A percentile compares a stretch with the other conserved stretches of the same genome.
phyloP scores from a whole-genome alignment of 768 basidiomycete species.

The Pisolithus marmoratus region DNA sequence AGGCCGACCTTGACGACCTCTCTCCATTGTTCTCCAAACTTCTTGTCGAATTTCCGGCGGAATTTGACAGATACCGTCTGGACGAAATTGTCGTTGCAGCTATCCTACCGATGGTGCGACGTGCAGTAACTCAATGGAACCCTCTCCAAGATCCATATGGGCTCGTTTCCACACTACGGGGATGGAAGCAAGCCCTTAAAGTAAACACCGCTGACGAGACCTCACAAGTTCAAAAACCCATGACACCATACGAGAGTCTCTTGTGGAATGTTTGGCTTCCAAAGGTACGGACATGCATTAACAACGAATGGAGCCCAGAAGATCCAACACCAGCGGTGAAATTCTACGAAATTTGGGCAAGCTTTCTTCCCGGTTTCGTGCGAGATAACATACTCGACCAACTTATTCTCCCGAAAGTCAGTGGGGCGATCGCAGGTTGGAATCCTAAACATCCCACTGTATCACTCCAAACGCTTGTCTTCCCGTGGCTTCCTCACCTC shows the following conservation, averaged over 20 bases:
- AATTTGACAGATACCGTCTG: constrained; percentile 73
- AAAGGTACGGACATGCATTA: constrained; percentile 86
- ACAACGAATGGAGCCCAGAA: constrained; percentile 88
- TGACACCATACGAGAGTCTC: constrained; percentile 95
- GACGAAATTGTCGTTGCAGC: constrained; percentile 95
- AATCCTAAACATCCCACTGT: constrained; percentile 51
- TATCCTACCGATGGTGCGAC: constrained; percentile 73
- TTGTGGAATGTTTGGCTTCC: constrained; percentile 96
- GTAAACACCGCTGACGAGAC: constrained; percentile 43
- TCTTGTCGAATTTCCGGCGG: constrained; percentile 58
- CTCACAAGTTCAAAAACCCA: constrained; percentile 39
- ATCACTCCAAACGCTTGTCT: constrained; percentile 74
- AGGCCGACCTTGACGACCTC: constrained; percentile 70
- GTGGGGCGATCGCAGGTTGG: constrained; percentile 83
- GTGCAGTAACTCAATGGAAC: constrained; percentile 72
- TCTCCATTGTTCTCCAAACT: constrained; percentile 68
- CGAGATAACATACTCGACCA: constrained; percentile 95
- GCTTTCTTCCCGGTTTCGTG: constrained; percentile 84
- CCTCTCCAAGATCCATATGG: constrained; percentile 73
- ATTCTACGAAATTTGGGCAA: constrained; percentile 84
- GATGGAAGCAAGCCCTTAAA: constrained; percentile 65
- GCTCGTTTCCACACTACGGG: constrained; percentile 59
- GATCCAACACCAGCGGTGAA: constrained; percentile 70
- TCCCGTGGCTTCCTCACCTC: constrained; percentile 93
- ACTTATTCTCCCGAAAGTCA: constrained; percentile 88